Base-by-base conservation (phyloP, 768 basidiomycete species). In the Lepiota venenata region DNA sequence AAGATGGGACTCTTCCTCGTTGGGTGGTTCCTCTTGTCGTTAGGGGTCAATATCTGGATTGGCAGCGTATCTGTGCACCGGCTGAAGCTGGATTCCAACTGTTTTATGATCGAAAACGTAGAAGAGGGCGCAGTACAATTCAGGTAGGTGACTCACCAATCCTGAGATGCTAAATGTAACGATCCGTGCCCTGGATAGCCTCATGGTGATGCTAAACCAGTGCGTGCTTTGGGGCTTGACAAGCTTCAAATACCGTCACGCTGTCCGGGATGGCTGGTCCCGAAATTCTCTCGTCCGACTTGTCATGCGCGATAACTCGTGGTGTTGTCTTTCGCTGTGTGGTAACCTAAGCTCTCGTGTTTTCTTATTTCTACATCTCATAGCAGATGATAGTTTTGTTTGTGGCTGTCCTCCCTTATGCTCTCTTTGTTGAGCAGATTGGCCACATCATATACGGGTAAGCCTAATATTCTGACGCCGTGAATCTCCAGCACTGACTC, bases 301-400 rank as follows among this genome's bases (percentile, higher is more conserved):
- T 9, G 20, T 51, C 41, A 43, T 51, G 50, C 50, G 50, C 11
- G 50, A 51, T 35, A 44, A 20, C 7, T 32, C 41, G n/a, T 44
- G 25, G 29, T 27, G 29, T 20, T 51, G 27, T 37, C 40, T 51
- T 15, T 16, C 32, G 5, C n/a, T 51, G 21, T 51, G 50, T 14
- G 42, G 50, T 51, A 43, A 20, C 7, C 18, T 9, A 14, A 18
- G 7, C n/a, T 43, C 12, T 32, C 8, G 1, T 27, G 20, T 32
- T 11, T 43, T 16, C 35, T 14, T 6, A 2, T 12, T 3, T 14
- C n/a, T 20, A 42, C 41, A 18, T 20, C 27, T 32, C 10, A 12
- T 32, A 18, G 18, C 10, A 16, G 21, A 21, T 29, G 21, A 20
- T 32, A 51, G 50, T 10, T 14, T n/a, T 43, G 11, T 21, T 51